Conservation (phyloP, 345 rosid genomes). For the Hibiscus mutabilis region DNA sequence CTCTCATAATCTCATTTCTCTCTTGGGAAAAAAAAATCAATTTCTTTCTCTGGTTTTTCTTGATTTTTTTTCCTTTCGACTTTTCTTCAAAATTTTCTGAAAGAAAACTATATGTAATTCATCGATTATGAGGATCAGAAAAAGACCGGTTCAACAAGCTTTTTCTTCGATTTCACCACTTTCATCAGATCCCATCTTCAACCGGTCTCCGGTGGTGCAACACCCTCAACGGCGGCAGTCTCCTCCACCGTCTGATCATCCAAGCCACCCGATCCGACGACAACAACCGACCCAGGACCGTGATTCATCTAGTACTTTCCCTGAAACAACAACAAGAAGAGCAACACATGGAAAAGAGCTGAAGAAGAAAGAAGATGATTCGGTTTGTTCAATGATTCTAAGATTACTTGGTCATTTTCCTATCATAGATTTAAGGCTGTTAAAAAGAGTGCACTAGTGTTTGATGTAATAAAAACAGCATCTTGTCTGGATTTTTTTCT, state of each 20-base stretch:
- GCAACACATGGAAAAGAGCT: background rate
- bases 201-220: conserved; percentile 52
- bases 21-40: background rate
- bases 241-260: conserved; percentile 27
- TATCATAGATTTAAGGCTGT: background rate
- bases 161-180: conserved; percentile 68
- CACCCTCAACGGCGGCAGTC: conserved; percentile 18
- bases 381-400: conserved; percentile 24
- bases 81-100: background rate
- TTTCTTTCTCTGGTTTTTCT: background rate
- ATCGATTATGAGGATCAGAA: conserved; percentile 83
- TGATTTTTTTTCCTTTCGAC: background rate
- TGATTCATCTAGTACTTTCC: conserved; percentile 10
- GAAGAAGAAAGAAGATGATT: conserved; percentile 21
- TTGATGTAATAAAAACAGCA: conserved; percentile 12
- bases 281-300: background rate
- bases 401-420: no score
- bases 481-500: background rate
- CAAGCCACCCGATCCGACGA: conserved; percentile 35
- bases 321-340: background rate
- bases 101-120: conserved; percentile 6
- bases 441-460: conserved; percentile 35
- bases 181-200: conserved; percentile 74
- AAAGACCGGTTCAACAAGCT: conserved; percentile 65
- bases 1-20: background rate